These are phyloP conservation scores for Nevesoporus exiguus DNA, from an alignment of 768 basidiomycete species.

Conservation along the genomic window DNA sequence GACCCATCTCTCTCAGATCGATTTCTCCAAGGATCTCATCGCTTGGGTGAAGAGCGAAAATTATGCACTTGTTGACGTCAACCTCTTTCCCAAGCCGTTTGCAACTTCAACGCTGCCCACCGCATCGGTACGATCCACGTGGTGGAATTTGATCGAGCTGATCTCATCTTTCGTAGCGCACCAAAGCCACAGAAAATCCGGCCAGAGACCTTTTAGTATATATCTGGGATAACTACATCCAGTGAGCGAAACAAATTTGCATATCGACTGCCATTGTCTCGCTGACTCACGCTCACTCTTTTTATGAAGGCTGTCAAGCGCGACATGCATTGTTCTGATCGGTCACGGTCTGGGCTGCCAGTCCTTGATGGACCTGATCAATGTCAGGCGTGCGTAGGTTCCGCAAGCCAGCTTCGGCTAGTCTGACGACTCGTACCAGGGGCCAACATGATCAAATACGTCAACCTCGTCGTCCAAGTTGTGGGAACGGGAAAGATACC, in stretches of 20 bases:
- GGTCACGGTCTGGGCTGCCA: conserved; percentile 86
- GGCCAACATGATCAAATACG: conserved; percentile 53
- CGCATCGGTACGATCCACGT: conserved; percentile 29
- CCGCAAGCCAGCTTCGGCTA: background rate
- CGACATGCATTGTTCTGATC: conserved; percentile 72
- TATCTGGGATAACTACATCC: conserved; percentile 95
- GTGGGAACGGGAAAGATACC: conserved; percentile 63
- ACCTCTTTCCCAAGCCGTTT: conserved; percentile 67
- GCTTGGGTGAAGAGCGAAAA: conserved; percentile 66
- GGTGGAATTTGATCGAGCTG: background rate
- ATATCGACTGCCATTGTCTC: background rate
- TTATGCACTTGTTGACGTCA: conserved; percentile 82
- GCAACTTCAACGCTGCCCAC: conserved; percentile 24
- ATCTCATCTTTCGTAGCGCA: conserved; percentile 29
- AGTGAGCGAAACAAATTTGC: conserved; percentile 61
- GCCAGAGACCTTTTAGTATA: conserved; percentile 67
- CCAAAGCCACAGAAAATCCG: conserved; percentile 42
- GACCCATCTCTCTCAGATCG: conserved; percentile 55
- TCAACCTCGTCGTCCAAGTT: conserved; percentile 76
- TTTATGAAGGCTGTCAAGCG: conserved; percentile 59
- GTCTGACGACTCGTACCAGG: conserved; percentile 29
- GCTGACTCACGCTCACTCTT: background rate
- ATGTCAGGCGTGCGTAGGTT: conserved; percentile 56
- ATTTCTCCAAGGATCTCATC: conserved; percentile 77
- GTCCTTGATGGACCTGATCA: conserved; percentile 70